These are phyloP conservation scores for Pyricularia pennisetigena DNA, from an alignment of 2,329 filamentous ascomycete genomes.

Conservation along the genomic window DNA sequence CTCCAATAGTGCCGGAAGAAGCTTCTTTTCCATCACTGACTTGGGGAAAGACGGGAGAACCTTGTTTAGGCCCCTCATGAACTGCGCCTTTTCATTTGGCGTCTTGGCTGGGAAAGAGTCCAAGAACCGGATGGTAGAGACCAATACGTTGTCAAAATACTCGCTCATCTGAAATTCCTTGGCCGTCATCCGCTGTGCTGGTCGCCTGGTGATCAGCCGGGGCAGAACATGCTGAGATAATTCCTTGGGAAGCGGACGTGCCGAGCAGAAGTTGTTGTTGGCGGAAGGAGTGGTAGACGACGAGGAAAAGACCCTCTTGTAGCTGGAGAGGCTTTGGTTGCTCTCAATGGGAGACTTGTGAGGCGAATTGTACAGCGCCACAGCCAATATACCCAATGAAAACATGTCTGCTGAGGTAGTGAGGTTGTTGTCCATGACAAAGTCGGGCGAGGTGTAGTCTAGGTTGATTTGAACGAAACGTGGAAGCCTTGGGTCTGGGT, in stretches of 20 bases:
- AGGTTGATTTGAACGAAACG: conserved; percentile 77
- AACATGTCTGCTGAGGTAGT: conserved; percentile 85
- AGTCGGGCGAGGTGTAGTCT: conserved; percentile 91
- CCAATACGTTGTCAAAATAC: conserved; percentile 94
- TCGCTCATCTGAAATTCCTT: conserved; percentile 89
- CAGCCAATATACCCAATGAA: conserved; percentile 77
- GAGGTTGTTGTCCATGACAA: conserved; percentile 83
- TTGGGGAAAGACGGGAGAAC: conserved; percentile 89
- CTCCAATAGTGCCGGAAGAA: conserved; percentile 79
- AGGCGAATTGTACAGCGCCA: conserved; percentile 90
- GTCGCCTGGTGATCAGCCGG: conserved; percentile 74
- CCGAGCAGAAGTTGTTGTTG: conserved; percentile 76
- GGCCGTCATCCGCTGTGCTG: conserved; percentile 79
- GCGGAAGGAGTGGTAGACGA: conserved; percentile 69
- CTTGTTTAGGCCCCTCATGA: conserved; percentile 78
- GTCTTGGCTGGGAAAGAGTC: conserved; percentile 90
- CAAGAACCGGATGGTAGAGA: conserved; percentile 92
- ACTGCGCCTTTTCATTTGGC: conserved; percentile 79
- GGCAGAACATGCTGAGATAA: conserved; percentile 69
- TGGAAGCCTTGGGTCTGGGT: conserved; percentile 77
- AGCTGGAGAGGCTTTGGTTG: conserved; percentile 70
- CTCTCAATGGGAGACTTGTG: conserved; percentile 79
- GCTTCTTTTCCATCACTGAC: conserved; percentile 88
- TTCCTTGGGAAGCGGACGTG: conserved; percentile 69
- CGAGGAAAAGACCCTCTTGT: conserved; percentile 74